These are phyloP conservation scores for Colletotrichum eremochloae DNA, from an alignment of 2,329 filamentous ascomycete genomes.

Conservation along the genomic window DNA sequence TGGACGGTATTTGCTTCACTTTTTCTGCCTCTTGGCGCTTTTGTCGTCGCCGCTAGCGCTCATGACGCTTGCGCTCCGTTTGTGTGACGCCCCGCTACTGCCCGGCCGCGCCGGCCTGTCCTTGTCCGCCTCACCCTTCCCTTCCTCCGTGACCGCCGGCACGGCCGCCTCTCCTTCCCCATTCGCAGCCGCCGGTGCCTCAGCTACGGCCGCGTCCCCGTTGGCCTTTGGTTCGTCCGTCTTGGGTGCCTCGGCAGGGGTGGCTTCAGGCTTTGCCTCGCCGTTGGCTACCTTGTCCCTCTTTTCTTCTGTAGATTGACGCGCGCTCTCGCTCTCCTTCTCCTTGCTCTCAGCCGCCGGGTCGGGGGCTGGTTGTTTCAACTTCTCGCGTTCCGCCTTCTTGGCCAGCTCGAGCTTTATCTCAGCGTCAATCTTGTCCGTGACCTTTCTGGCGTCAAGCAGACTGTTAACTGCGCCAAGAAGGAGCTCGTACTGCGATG, in stretches of 20 bases:
- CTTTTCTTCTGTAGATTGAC: constrained; percentile 20
- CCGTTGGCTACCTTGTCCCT: constrained; percentile 14
- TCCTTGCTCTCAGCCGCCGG: constrained; percentile 30
- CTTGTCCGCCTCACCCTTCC: constrained; percentile 45
- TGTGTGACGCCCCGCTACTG: constrained; percentile 66
- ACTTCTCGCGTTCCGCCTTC: constrained; percentile 65
- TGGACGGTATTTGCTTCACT: constrained; percentile 52
- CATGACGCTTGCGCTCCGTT: constrained; percentile 86
- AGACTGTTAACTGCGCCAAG: constrained; percentile 76
- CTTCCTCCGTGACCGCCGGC: constrained; percentile 34
- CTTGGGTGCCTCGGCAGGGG: constrained; percentile 28
- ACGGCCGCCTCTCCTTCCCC: constrained; percentile 24
- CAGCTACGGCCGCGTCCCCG: constrained; percentile 31
- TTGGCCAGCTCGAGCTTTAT: constrained; percentile 71
- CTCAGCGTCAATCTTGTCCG: constrained; percentile 82
- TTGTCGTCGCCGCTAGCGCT: constrained; percentile 75
- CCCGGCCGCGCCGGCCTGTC: constrained; percentile 52
- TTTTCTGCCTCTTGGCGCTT: constrained; percentile 70
- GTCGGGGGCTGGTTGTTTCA: constrained; percentile 35
- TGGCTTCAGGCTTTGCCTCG: constrained; percentile 26
- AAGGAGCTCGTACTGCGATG: constrained; percentile 78
- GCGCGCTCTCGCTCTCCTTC: constrained; percentile 24
- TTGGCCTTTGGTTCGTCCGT: constrained; percentile 30
- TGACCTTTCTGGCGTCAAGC: constrained; percentile 79
- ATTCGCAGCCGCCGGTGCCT: constrained; percentile 19